A percentile compares a stretch with the other conserved stretches of the same genome.
These are phyloP conservation scores for Paecilomyces variotii DNA, from an alignment of 2,329 filamentous ascomycete species.

Conservation along the genomic window DNA sequence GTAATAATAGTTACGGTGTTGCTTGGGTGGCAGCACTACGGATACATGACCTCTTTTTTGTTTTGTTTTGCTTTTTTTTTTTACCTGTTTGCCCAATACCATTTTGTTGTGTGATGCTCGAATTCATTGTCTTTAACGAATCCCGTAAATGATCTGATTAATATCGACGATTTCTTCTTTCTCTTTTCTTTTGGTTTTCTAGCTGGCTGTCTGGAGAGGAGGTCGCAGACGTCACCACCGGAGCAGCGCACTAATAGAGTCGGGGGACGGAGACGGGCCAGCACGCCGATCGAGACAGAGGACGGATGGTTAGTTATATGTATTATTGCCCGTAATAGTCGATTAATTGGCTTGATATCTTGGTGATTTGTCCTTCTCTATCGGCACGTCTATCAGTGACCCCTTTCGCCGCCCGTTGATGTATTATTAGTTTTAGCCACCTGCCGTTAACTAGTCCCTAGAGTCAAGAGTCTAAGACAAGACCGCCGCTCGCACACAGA, in stretches of 20 bases:
- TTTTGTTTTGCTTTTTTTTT: not conserved
- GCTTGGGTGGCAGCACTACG: not conserved
- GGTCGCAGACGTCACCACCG: not conserved
- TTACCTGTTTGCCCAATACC: not conserved
- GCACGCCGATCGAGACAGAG: not conserved
- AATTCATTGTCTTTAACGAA: not conserved
- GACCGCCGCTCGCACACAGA: not conserved
- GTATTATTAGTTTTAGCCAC: not conserved
- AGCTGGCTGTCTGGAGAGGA: not conserved
- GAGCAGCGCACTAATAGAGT: not conserved
- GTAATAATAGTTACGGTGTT: slow-evolving; percentile 3
- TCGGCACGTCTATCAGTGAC: not conserved
- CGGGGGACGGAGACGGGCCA: not conserved
- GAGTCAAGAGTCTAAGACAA: not conserved
- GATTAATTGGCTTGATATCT: too few species aligned
- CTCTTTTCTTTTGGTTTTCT: not conserved
- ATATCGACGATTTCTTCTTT: not conserved
- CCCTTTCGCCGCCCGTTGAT: not conserved
- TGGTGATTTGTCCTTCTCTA: too few species aligned
- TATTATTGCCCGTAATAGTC: too few species aligned
- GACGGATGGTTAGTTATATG: not conserved
- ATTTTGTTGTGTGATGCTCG: not conserved
- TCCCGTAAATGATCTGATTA: too few species aligned
- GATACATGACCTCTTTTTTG: not conserved
- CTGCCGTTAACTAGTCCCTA: not conserved